Percentiles rank a stretch among this genome's conserved stretches.
phyloP scores from a whole-genome alignment of 140 eudicot species.

The Bidens hawaiensis region DNA sequence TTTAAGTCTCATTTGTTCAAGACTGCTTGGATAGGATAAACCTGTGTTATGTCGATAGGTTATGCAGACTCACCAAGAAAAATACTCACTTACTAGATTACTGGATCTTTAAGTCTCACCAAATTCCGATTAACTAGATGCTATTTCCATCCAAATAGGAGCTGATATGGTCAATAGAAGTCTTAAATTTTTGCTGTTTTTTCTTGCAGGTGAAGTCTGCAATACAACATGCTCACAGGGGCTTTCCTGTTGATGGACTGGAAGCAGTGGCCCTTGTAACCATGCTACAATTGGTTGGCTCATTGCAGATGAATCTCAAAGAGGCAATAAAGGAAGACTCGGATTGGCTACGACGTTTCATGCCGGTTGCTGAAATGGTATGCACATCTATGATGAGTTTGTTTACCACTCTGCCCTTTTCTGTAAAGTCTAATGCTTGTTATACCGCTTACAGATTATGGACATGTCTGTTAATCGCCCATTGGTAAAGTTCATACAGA shows the following conservation, averaged over 20 bases:
- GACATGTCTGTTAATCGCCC: slow-evolving; percentile 52
- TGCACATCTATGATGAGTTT: neutral
- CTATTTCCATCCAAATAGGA: neutral
- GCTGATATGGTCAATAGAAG: neutral
- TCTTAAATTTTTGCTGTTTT: neutral
- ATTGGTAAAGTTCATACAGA: slow-evolving; percentile 53
- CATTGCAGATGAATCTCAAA: slow-evolving; percentile 58
- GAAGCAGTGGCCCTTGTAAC: slow-evolving; percentile 66
- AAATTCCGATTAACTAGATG: neutral
- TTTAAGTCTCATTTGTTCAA: neutral
- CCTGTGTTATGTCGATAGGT: neutral
- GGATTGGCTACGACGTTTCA: slow-evolving; percentile 59
- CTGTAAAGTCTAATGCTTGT: neutral
- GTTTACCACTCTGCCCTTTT: neutral
- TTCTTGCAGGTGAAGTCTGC: slow-evolving; percentile 59
- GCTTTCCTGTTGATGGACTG: slow-evolving; percentile 53
- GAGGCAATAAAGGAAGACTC: slow-evolving; percentile 68
- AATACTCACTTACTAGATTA: neutral
- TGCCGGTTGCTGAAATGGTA: slow-evolving; percentile 77
- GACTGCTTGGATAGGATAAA: neutral
- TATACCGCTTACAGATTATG: slow-evolving; percentile 51
- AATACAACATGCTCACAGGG: slow-evolving; percentile 53
- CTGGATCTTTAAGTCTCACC: neutral
- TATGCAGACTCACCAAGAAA: neutral
- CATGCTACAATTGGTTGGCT: slow-evolving; percentile 55